A percentile compares a stretch with the other conserved stretches of the same genome.
phyloP scores from a whole-genome alignment of 257 asterid species.

The Solanum virginianum region DNA sequence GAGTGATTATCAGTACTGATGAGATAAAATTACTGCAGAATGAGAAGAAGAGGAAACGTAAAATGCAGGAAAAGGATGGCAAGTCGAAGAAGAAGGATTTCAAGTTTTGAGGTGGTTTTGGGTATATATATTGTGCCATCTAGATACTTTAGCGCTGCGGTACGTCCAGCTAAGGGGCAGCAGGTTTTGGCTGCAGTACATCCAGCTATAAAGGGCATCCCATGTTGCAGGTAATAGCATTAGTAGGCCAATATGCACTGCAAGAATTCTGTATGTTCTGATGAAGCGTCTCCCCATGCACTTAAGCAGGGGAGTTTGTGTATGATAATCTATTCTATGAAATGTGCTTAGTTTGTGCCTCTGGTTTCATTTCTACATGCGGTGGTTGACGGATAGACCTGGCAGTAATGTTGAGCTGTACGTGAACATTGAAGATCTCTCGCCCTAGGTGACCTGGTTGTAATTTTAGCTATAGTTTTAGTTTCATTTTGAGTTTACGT shows the following conservation, averaged over 20 bases:
- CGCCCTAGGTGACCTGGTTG: not conserved
- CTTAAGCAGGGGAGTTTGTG: not conserved
- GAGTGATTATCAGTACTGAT: not conserved
- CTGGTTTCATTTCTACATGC: not conserved
- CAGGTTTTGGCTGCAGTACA: not conserved
- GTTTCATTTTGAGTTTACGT: not conserved
- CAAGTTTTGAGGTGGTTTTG: slow-evolving; percentile 35
- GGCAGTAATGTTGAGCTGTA: not conserved
- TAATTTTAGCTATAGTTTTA: not conserved
- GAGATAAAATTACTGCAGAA: slow-evolving; percentile 34
- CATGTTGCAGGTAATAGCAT: not conserved
- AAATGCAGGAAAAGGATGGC: slow-evolving; percentile 85
- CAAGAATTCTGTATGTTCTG: not conserved
- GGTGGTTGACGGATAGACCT: not conserved
- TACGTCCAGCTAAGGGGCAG: not conserved
- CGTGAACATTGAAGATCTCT: not conserved
- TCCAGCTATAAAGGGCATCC: not conserved
- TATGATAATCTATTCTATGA: not conserved
- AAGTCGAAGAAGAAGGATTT: slow-evolving; percentile 91
- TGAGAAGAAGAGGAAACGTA: slow-evolving; percentile 78
- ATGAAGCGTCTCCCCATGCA: not conserved
- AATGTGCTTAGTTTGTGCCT: not conserved
- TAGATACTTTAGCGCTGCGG: not conserved
- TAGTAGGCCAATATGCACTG: not conserved
- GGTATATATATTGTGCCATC: not conserved